phyloP scores from a whole-genome alignment of 2,329 filamentous ascomycete genomes.

The Sporothrix brasiliensis region DNA sequence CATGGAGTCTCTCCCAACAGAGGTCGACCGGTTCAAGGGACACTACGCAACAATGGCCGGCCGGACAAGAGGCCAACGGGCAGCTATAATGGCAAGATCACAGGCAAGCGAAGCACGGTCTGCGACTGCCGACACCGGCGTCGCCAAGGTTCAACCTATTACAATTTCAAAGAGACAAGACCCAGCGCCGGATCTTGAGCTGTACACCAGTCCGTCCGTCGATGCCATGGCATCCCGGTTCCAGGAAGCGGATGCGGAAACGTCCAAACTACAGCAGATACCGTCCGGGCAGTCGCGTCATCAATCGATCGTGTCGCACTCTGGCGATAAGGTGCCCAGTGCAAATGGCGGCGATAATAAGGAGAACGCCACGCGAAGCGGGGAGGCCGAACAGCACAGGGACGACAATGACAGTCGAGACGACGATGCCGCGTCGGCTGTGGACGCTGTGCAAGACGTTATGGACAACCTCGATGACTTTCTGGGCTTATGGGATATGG shows the following conservation, averaged over 20 bases:
- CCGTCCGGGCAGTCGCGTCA: constrained; percentile 1
- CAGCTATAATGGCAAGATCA: neutral
- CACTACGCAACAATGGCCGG: constrained; percentile 35
- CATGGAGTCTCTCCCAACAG: constrained; percentile 43
- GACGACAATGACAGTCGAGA: constrained; percentile 9
- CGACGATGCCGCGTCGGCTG: constrained; percentile 27
- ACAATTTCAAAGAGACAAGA: neutral
- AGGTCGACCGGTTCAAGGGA: constrained; percentile 46
- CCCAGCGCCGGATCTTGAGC: constrained; percentile 6
- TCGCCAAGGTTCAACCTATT: neutral
- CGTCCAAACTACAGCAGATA: constrained; percentile 27
- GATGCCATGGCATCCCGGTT: constrained; percentile 57
- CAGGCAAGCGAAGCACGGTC: neutral
- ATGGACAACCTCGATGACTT: constrained; percentile 53
- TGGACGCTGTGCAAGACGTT: constrained; percentile 52
- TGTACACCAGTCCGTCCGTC: constrained; percentile 45
- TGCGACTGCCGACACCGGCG: neutral
- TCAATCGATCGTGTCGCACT: constrained; percentile 24
- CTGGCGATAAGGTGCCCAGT: neutral
- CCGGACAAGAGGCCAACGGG: constrained; percentile 18
- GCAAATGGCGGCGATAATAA: constrained; percentile 6
- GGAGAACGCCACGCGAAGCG: neutral
- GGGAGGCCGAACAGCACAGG: constrained; percentile 27
- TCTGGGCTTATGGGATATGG: constrained; percentile 46
- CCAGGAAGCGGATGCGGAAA: constrained; percentile 47